Conservation (phyloP, 768 basidiomycete genomes). For the Tephrocybe sp. region DNA sequence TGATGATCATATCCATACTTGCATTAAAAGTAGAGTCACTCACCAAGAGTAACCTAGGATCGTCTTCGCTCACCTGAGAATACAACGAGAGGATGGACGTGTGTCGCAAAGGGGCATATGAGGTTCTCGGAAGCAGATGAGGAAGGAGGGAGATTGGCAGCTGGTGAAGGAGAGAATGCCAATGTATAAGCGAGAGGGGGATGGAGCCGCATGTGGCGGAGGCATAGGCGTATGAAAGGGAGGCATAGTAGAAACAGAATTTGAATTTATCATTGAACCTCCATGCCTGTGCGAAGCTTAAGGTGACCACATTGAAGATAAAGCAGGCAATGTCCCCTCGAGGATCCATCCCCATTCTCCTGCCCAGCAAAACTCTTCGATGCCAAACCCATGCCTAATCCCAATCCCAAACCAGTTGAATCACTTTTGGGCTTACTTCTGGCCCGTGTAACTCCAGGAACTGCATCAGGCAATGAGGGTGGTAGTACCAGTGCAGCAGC, state of each 20-base stretch:
- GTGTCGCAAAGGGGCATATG: slow-evolving; percentile 5
- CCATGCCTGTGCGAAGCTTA: neutral
- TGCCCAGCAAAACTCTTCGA: neutral
- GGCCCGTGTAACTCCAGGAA: neutral
- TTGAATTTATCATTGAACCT: no score
- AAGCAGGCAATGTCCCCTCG: neutral
- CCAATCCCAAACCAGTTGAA: no score
- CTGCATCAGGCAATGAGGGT: neutral
- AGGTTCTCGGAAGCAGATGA: neutral
- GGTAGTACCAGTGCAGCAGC: slow-evolving; percentile 1
- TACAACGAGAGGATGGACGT: slow-evolving; percentile 8
- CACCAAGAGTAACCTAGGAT: neutral
- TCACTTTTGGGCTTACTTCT: neutral
- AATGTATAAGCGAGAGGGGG: no score
- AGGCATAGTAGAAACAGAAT: no score
- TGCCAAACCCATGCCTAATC: no score
- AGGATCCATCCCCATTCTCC: slow-evolving; percentile 3
- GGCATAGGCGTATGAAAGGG: neutral
- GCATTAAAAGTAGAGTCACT: no score
- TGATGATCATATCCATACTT: neutral
- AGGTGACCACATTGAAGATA: no score
- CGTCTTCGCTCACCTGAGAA: slow-evolving; percentile 4
- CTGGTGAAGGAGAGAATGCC: no score
- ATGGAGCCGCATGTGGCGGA: no score
- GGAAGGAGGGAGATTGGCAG: neutral